phyloP scores from a whole-genome alignment of 345 rosid species.

The Dovyalis caffra region DNA sequence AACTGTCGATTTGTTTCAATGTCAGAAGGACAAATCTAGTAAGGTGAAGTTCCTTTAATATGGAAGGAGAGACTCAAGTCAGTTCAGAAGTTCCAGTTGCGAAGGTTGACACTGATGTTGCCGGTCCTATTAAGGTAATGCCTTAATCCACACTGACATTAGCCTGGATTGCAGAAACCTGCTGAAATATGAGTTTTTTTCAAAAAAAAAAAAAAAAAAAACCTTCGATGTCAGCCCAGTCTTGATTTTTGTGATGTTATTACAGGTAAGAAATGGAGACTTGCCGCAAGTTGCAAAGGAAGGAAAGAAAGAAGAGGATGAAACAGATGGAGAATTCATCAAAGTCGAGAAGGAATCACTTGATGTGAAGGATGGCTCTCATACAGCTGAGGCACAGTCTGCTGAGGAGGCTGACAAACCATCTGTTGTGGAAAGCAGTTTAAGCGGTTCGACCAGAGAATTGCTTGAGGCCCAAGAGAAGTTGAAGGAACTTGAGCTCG shows the following conservation, averaged over 20 bases:
- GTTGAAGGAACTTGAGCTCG: constrained; percentile 68
- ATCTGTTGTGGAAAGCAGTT: constrained; percentile 43
- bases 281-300: constrained; percentile 38
- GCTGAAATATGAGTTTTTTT: background rate
- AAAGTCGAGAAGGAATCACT: constrained; percentile 86
- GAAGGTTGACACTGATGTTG: constrained; percentile 40
- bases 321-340: constrained; percentile 79
- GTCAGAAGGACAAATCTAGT: constrained; percentile 7
- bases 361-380: constrained; percentile 54
- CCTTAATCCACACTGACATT: background rate
- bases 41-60: constrained; percentile 17
- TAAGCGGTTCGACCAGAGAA: constrained; percentile 61
- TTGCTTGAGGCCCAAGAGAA: constrained; percentile 82
- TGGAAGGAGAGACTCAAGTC: constrained; percentile 62
- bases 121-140: constrained; percentile 54
- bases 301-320: constrained; percentile 79
- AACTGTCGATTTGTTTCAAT: background rate
- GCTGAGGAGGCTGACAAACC: constrained; percentile 27
- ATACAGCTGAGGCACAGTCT: constrained; percentile 21
- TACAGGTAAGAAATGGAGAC: constrained; percentile 55
- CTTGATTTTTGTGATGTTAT: background rate
- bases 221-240: background rate
- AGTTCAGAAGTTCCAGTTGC: constrained; percentile 53
- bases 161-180: background rate
- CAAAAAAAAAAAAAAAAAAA: background rate